Base-by-base conservation (phyloP, 495 filamentous ascomycete species). In the Glonium stellatum region DNA sequence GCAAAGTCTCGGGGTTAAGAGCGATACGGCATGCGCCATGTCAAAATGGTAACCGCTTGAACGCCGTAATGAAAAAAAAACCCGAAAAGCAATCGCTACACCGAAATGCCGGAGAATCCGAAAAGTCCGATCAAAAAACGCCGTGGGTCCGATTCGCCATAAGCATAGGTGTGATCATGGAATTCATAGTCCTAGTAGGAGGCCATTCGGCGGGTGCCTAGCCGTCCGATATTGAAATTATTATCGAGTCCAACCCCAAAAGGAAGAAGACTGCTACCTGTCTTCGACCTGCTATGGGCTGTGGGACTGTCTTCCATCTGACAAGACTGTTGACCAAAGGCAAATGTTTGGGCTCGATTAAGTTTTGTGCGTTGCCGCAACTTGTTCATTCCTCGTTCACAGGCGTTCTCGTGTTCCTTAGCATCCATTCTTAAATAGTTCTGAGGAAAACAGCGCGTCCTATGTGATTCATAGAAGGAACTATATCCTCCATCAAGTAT, bases 401-500 rank as follows among this genome's bases (percentile, higher is more conserved):
- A 97, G 31, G 90, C 91, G 62, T 85, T 83, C 61, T 87, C 86
- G 71, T 97, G 92, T 70, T 91, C 87, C 64, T 91, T 85, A 62
- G 85, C 87, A 54, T 81, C 85, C 95, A 99, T 99, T 72, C 92
- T 89, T 27, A 97, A 89, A 66, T 99, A 99, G 61, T 91, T 88
- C 68, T 95, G 92, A 9, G 93, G 93, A 58, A 83, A 89, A 76
- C 95, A 99, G 46, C 90, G 83, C 11, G 79, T 72, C 46, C 84
- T 84, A 70, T 96, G 82, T 54, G 87, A 76, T 13, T 79, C 70
- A 74, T 91, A 99, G 78, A 99, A 99, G 0, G 84, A 79, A 70
- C 88, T 95, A 73, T 99, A 99, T 21, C 95, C 95, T 46, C 95
- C 95, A 46, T 97, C 90, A 25, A 99, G 79, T 67, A 99, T 93